A percentile compares a stretch with the other conserved stretches of the same genome.
phyloP scores from a whole-genome alignment of 1,139 yeast species.

The Candida tropicalis region DNA sequence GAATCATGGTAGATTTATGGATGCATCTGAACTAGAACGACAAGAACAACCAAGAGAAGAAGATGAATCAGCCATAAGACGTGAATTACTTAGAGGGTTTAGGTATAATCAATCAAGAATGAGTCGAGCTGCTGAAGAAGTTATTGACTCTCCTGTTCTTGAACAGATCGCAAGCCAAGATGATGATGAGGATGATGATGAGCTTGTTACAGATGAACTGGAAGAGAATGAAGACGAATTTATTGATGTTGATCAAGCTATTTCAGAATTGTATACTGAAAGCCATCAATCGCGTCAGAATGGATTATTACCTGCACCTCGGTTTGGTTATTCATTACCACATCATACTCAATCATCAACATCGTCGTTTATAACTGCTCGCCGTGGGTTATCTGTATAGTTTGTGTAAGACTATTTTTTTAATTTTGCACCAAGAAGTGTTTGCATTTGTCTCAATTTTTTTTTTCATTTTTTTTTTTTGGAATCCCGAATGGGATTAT shows the following conservation, averaged over 20 bases:
- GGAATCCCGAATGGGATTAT: background rate
- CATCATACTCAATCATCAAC: conserved; percentile 10
- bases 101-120: conserved; percentile 14
- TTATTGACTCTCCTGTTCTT: conserved; percentile 2
- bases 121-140: conserved; percentile 1
- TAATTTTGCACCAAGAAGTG: background rate
- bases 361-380: conserved; percentile 15
- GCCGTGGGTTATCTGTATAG: conserved; percentile 3
- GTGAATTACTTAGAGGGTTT: conserved; percentile 14
- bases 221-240: conserved; percentile 11
- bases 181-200: conserved; percentile 1
- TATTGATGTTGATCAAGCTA: conserved; percentile 17
- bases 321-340: conserved; percentile 9
- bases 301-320: conserved; percentile 4
- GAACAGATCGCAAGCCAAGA: conserved; percentile 1
- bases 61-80: conserved; percentile 12
- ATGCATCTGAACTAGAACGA: conserved; percentile 2
- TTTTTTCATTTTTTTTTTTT: background rate
- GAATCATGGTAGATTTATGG: conserved; percentile 7
- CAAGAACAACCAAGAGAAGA: background rate
- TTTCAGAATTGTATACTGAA: conserved; percentile 5
- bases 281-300: conserved; percentile 1
- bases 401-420: background rate
- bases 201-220: background rate
- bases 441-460: background rate